A percentile compares a stretch with the other conserved stretches of the same genome.
These are phyloP conservation scores for Anaeromyces robustus DNA, from an alignment of 192 early-diverging fungal genomes.

Conservation along the genomic window DNA sequence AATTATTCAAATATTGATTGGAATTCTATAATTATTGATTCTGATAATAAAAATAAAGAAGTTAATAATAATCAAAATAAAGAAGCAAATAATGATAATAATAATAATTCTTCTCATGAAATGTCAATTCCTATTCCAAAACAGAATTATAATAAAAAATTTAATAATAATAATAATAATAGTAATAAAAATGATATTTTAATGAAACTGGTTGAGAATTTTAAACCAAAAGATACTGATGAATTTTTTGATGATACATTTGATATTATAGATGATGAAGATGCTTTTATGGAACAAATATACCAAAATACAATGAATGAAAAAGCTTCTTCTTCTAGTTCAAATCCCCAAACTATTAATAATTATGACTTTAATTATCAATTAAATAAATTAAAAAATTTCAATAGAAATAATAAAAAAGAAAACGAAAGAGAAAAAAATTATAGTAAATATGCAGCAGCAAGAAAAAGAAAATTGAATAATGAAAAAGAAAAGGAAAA, in stretches of 20 bases:
- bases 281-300: background rate
- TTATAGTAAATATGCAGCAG: background rate
- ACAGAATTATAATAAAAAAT: background rate
- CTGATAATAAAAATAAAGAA: background rate
- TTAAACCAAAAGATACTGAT: background rate
- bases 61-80: too few species aligned
- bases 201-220: background rate
- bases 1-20: background rate
- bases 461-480: background rate
- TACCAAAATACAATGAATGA: background rate
- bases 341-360: background rate
- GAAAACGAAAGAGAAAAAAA: background rate
- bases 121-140: background rate
- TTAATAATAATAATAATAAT: background rate
- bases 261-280: background rate
- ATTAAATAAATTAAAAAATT: background rate
- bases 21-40: background rate
- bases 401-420: background rate
- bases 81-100: background rate
- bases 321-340: background rate
- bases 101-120: background rate
- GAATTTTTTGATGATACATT: background rate
- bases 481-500: slow-evolving; percentile 9
- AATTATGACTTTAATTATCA: background rate
- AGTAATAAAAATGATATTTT: background rate